phyloP scores from a whole-genome alignment of 2,329 filamentous ascomycete species.

The Cylindrodendrum hubeiense region DNA sequence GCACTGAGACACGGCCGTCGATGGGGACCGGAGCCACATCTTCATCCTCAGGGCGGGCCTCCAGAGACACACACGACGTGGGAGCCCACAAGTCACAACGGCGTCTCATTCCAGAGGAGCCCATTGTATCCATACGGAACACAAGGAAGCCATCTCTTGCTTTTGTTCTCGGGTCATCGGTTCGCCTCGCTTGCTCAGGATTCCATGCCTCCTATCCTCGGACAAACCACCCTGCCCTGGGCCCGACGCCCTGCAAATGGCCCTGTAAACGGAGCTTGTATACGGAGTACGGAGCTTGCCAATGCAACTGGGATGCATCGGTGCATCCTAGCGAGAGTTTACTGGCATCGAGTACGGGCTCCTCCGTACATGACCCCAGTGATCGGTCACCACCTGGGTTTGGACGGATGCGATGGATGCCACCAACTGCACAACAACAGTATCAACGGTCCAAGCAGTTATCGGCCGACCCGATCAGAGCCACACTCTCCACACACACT shows the following conservation, averaged over 20 bases:
- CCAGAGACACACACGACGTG: neutral
- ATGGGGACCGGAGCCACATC: neutral
- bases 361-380: slow-evolving; percentile 11
- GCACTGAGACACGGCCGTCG: neutral
- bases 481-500: slow-evolving; percentile 8
- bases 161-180: slow-evolving; percentile 7
- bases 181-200: slow-evolving; percentile 15
- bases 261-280: slow-evolving; percentile 9
- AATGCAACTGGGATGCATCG: slow-evolving; percentile 13
- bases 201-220: slow-evolving; percentile 10
- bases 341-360: slow-evolving; percentile 1
- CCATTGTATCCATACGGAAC: neutral
- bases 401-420: slow-evolving; percentile 11
- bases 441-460: slow-evolving; percentile 3
- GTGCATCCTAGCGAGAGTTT: slow-evolving; percentile 17
- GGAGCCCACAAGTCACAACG: neutral
- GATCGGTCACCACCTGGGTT: slow-evolving; percentile 17
- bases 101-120: slow-evolving; percentile 9
- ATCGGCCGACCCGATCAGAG: slow-evolving; percentile 7
- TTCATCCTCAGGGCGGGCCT: neutral
- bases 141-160: slow-evolving; percentile 2
- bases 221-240: slow-evolving; percentile 8
- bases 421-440: slow-evolving; percentile 5
- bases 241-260: slow-evolving; percentile 15
- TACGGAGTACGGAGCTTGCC: neutral